Evolutionary conservation across 257 asterid species (phyloP).

Genomic region (Gynochthodes officinalis): DNA sequence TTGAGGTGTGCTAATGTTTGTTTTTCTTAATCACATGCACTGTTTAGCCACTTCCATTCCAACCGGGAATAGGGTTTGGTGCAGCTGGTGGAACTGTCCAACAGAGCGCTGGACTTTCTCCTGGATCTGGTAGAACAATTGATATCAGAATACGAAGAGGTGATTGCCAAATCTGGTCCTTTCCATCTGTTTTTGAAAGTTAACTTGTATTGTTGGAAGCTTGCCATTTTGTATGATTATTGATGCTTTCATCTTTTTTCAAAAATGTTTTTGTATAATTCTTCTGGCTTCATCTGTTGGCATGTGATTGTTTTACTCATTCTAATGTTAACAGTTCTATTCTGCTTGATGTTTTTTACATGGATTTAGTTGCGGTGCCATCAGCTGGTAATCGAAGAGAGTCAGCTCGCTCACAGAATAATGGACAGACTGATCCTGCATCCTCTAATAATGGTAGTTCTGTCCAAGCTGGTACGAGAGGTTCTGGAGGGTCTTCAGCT

Average conservation of each 20-base stretch:
- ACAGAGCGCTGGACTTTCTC: slow-evolving; percentile 51
- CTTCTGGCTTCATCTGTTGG: neutral
- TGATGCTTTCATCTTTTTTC: neutral
- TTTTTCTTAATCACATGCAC: slow-evolving; percentile 17
- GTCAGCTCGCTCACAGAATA: slow-evolving; percentile 46
- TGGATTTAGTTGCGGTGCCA: slow-evolving; percentile 28
- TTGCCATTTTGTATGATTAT: neutral
- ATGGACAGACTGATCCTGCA: slow-evolving; percentile 48
- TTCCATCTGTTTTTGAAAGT: neutral
- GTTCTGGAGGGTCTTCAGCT: slow-evolving; percentile 34
- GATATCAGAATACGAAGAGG: slow-evolving; percentile 98
- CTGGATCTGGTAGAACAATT: slow-evolving; percentile 69
- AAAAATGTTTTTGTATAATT: neutral
- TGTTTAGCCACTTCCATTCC: slow-evolving; percentile 79
- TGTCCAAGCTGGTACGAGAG: slow-evolving; percentile 38
- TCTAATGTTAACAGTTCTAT: neutral
- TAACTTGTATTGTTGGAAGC: neutral
- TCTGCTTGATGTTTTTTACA: neutral
- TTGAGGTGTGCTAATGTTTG: slow-evolving; percentile 19
- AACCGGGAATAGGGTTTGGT: slow-evolving; percentile 64
- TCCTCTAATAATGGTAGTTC: slow-evolving; percentile 39
- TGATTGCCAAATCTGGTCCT: slow-evolving; percentile 18
- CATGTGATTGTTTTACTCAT: neutral
- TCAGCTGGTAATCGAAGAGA: slow-evolving; percentile 52
- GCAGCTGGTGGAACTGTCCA: slow-evolving; percentile 62